These are phyloP conservation scores for Brassica cretica DNA, from an alignment of 345 rosid species.

Conservation along the genomic window DNA sequence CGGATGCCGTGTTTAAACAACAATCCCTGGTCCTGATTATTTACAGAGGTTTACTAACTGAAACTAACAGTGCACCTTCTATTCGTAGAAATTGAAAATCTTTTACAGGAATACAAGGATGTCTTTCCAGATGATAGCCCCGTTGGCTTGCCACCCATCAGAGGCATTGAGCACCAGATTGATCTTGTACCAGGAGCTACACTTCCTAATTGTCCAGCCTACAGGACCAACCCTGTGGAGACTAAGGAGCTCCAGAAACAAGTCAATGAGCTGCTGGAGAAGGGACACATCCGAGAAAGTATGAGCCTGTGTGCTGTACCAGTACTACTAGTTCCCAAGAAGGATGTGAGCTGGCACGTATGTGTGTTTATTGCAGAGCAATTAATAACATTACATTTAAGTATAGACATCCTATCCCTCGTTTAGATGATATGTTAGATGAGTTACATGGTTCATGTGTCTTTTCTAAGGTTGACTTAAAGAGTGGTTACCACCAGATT, in stretches of 20 bases:
- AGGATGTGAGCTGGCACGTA: neutral
- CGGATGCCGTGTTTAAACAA: too few relatives aligned
- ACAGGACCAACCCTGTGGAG: neutral
- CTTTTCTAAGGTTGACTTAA: too few relatives aligned
- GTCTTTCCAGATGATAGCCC: neutral
- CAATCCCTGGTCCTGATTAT: neutral
- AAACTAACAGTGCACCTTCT: neutral
- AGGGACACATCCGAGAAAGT: neutral
- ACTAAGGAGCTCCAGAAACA: neutral
- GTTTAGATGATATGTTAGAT: too few relatives aligned
- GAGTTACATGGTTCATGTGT: too few relatives aligned
- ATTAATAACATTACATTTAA: too few relatives aligned
- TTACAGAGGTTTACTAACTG: neutral
- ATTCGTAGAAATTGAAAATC: neutral
- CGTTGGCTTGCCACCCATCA: neutral
- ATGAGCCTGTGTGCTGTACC: neutral
- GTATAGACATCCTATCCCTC: too few relatives aligned
- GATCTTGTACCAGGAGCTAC: neutral
- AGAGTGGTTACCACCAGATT: too few relatives aligned
- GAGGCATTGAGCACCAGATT: neutral
- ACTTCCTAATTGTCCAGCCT: neutral
- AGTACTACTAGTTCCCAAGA: neutral
- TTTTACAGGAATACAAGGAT: neutral
- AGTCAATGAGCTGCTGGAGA: neutral
- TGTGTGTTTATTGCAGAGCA: too few relatives aligned